Percentiles rank a stretch among this genome's conserved stretches.
Evolutionary conservation across 1,284 basidiomycete genomes (phyloP).

Genomic region (Heterobasidion irregulare): DNA sequence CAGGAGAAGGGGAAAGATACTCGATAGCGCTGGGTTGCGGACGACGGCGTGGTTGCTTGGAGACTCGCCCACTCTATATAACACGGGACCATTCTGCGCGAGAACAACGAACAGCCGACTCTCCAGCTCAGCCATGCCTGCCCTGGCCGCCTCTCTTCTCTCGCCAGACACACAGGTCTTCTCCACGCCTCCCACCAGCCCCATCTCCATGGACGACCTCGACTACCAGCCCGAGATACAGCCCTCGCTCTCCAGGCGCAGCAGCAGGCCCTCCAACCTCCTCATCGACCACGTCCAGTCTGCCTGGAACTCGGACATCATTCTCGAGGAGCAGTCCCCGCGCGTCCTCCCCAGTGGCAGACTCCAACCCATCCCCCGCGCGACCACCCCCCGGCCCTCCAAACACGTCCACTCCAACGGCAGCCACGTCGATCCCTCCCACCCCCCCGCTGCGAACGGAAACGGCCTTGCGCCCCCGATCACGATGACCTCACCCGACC

Average conservation of each 20-base stretch:
- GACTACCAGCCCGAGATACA: conserved; percentile 19
- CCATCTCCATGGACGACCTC: conserved; percentile 20
- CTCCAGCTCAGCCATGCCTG: conserved; percentile 4
- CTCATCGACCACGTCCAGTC: conserved; percentile 16
- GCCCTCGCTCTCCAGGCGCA: conserved; percentile 23
- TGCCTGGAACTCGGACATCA: conserved; percentile 21
- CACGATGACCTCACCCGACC: neutral
- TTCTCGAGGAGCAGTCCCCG: conserved; percentile 22
- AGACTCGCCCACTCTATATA: neutral
- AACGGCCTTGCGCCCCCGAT: neutral
- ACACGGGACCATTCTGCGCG: neutral
- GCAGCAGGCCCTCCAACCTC: conserved; percentile 21
- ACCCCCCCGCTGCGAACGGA: neutral
- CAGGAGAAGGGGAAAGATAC: too few relatives aligned
- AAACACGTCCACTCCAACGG: neutral
- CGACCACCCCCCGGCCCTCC: conserved; percentile 7
- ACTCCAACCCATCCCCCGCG: conserved; percentile 4
- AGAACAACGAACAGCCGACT: neutral
- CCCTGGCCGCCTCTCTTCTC: conserved; percentile 17
- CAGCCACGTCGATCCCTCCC: neutral
- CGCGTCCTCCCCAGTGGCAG: conserved; percentile 13
- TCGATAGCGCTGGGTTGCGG: too few relatives aligned
- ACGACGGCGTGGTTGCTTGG: neutral
- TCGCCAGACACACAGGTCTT: conserved; percentile 43
- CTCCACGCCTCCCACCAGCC: conserved; percentile 55